Evolutionary conservation across 345 rosid species (phyloP).

Genomic region (Carallia pectinifolia): DNA sequence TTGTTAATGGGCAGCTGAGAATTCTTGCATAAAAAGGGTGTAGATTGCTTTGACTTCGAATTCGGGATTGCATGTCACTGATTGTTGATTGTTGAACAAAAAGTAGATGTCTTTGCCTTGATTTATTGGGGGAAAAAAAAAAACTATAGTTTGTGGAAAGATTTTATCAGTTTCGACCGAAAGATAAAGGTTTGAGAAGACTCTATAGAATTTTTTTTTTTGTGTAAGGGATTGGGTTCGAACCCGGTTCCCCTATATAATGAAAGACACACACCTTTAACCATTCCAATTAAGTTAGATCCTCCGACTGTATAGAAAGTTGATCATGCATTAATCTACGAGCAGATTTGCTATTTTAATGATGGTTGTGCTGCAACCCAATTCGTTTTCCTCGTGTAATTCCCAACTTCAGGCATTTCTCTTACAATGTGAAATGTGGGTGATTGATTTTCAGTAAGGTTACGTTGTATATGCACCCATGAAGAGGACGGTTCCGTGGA

Average conservation of each 20-base stretch:
- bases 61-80: not conserved
- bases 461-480: slow-evolving; percentile 20
- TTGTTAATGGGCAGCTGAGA: not conserved
- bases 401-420: not conserved
- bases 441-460: slow-evolving; percentile 7
- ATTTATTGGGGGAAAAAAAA: not conserved
- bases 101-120: not conserved
- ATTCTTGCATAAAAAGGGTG: not conserved
- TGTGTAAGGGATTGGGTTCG: too few relatives aligned
- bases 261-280: too few relatives aligned
- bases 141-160: not conserved
- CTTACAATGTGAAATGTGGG: not conserved
- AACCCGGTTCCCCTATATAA: too few relatives aligned
- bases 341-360: too few relatives aligned
- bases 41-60: not conserved
- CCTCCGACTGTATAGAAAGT: not conserved
- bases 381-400: not conserved
- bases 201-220: too few relatives aligned
- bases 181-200: not conserved
- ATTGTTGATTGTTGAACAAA: not conserved
- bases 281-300: too few relatives aligned
- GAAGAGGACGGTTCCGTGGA: slow-evolving; percentile 54
- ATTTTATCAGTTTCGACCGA: not conserved
- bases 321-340: not conserved
- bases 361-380: too few relatives aligned